phyloP scores from a whole-genome alignment of 768 basidiomycete species.

The Lentinus tigrinus region DNA sequence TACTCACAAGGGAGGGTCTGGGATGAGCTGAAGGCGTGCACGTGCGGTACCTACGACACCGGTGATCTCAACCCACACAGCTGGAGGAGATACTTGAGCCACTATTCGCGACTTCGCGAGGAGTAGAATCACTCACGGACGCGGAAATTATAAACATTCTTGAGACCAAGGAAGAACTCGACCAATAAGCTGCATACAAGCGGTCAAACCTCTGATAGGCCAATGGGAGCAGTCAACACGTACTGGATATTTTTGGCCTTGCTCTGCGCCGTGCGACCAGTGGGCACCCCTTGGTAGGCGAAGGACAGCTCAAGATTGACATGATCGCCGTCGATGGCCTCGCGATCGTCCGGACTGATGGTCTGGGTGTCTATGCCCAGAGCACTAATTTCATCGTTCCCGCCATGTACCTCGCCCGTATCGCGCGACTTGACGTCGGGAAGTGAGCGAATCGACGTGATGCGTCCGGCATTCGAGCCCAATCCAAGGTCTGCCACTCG shows the following conservation, averaged over 20 bases:
- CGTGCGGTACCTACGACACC: conserved; percentile 63
- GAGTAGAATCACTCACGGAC: conserved; percentile 24
- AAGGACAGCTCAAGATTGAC: conserved; percentile 72
- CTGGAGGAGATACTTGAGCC: conserved; percentile 11
- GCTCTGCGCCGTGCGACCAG: conserved; percentile 32
- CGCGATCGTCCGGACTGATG: conserved; percentile 17
- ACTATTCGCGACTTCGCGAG: neutral
- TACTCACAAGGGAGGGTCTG: conserved; percentile 59
- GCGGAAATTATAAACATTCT: conserved; percentile 37
- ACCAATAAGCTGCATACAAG: conserved; percentile 43
- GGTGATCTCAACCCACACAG: conserved; percentile 72
- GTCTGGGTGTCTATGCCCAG: conserved; percentile 9
- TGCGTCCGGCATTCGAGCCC: conserved; percentile 65
- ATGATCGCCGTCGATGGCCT: conserved; percentile 43
- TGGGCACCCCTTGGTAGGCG: conserved; percentile 60
- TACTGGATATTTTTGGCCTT: conserved; percentile 54
- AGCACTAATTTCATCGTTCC: conserved; percentile 1
- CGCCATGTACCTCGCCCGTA: conserved; percentile 32
- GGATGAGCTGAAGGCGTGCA: conserved; percentile 70
- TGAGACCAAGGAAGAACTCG: conserved; percentile 62
- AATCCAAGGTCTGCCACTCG: conserved; percentile 71
- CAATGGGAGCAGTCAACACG: neutral
- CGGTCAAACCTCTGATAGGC: neutral
- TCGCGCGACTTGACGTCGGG: conserved; percentile 38
- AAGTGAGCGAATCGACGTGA: conserved; percentile 65